Evolutionary conservation across 2,329 filamentous ascomycete genomes (phyloP).

Genomic region (Tolypocladium guangdongense): DNA sequence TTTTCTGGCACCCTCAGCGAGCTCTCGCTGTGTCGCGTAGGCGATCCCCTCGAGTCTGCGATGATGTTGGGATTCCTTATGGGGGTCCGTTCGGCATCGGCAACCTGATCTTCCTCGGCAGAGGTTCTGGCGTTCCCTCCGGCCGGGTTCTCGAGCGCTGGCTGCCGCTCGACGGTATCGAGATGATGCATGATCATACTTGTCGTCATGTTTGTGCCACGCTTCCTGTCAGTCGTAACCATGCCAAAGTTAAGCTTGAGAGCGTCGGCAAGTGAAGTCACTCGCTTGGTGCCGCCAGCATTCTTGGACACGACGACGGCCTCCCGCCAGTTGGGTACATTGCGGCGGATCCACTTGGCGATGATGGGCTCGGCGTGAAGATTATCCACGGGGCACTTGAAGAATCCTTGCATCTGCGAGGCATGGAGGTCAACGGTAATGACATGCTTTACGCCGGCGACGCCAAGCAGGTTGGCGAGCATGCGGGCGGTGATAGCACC

Average conservation of each 20-base stretch:
- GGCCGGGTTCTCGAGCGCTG: slow-evolving; percentile 24
- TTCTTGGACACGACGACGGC: slow-evolving; percentile 98
- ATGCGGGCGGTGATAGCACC: slow-evolving; percentile 95
- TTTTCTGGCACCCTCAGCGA: slow-evolving; percentile 6
- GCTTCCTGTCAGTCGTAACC: slow-evolving; percentile 72
- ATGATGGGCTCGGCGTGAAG: slow-evolving; percentile 92
- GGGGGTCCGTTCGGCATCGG: slow-evolving; percentile 9
- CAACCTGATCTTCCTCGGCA: slow-evolving; percentile 9
- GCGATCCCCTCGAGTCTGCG: slow-evolving; percentile 33
- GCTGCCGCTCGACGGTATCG: slow-evolving; percentile 44
- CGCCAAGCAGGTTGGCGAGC: slow-evolving; percentile 86
- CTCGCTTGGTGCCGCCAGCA: slow-evolving; percentile 89
- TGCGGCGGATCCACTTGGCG: slow-evolving; percentile 86
- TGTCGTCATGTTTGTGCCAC: slow-evolving; percentile 59
- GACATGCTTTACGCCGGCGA: slow-evolving; percentile 94
- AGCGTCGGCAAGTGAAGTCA: slow-evolving; percentile 90
- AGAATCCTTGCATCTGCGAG: slow-evolving; percentile 99
- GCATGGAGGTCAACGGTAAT: slow-evolving; percentile 95
- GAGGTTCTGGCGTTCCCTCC: slow-evolving; percentile 9
- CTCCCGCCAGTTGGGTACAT: slow-evolving; percentile 78
- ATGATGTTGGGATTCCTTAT: slow-evolving; percentile 19
- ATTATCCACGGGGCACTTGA: slow-evolving; percentile 95
- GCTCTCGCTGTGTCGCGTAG: slow-evolving; percentile 21
- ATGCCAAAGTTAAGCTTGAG: slow-evolving; percentile 97
- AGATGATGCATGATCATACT: slow-evolving; percentile 68